Evolutionary conservation across 495 filamentous ascomycete species (phyloP), one percentile per base, ranked within the genome.

Genomic region (Niebla homalea): DNA sequence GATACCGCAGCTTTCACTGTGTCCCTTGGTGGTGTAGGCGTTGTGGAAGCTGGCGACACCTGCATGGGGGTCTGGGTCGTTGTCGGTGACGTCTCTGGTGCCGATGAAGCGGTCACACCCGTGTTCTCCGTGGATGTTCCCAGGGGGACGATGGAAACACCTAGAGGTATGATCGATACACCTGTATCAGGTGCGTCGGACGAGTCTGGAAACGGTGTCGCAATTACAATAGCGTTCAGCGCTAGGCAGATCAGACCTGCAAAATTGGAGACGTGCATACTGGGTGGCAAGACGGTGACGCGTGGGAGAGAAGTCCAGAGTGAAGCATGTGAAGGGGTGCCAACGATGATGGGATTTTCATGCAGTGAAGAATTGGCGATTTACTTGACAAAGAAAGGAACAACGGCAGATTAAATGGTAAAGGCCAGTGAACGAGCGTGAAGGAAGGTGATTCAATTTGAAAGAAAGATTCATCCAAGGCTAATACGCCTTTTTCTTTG

Each of bases 61-160:
- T 92, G 89, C 11, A 96, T n/a, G n/a, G n/a, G n/a, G n/a, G n/a
- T n/a, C n/a, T n/a, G 92, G 85, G 87, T 88, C 1, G 80, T 78
- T 32, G 26, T 66, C 93, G 2, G 71, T 78, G 39, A 77, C 80
- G 47, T 84, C 89, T 46, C 75, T 72, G 26, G 60, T 53, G 1
- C 82, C 73, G 0, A 80, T 32, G 29, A 80, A 43, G 53, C 67
- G 20, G 75, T 77, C 0, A 94, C 88, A 56, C 64, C 96, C 20
- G 92, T 96, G 64, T 96, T 87, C 54, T 90, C 90, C 4, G 87
- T 97, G 0, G 23, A 96, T 2, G 54, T 94, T 14, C 79, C 77
- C 1, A 62, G 74, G 0, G 29, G 29, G 10, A 32, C 7, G 29
- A 32, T 12, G 10, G 29, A 7, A 7, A 32, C 29, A 12, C 29